A percentile compares a stretch with the other conserved stretches of the same genome.
Evolutionary conservation across 2,329 filamentous ascomycete species (phyloP).

Genomic region (Zymoseptoria passerinii): DNA sequence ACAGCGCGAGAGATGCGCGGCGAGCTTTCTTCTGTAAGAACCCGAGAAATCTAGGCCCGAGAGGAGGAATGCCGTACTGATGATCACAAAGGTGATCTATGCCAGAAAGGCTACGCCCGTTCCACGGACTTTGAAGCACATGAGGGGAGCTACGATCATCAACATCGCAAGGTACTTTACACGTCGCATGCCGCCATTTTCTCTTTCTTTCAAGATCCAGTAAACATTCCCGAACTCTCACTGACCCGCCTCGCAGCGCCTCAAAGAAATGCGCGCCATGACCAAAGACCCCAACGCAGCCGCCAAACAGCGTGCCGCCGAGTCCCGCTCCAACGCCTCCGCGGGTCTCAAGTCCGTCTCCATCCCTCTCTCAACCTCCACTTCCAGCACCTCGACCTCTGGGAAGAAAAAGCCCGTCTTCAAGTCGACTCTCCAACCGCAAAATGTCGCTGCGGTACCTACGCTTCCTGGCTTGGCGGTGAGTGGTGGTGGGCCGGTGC

Average conservation of each 20-base stretch:
- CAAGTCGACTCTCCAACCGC: conserved; percentile 22
- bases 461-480: not conserved
- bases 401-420: conserved; percentile 27
- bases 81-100: conserved; percentile 53
- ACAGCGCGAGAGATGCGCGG: conserved; percentile 64
- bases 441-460: conserved; percentile 12
- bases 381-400: not conserved
- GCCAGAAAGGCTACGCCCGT: conserved; percentile 86
- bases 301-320: conserved; percentile 55
- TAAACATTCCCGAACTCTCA: not conserved
- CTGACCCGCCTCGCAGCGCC: conserved; percentile 39
- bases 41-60: not conserved
- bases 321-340: conserved; percentile 51
- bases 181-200: not conserved
- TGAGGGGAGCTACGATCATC: conserved; percentile 88
- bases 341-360: conserved; percentile 52
- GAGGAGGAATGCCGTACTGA: not conserved
- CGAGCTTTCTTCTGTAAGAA: conserved; percentile 65
- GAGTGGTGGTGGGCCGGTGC: not conserved
- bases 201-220: too few relatives aligned
- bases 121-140: conserved; percentile 97
- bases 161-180: conserved; percentile 64
- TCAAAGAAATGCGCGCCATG: conserved; percentile 82
- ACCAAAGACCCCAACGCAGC: conserved; percentile 61
- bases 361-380: conserved; percentile 4